Evolutionary conservation across 768 basidiomycete genomes (phyloP), one percentile per base, ranked within the genome.

Genomic region (Boletellus ananas): DNA sequence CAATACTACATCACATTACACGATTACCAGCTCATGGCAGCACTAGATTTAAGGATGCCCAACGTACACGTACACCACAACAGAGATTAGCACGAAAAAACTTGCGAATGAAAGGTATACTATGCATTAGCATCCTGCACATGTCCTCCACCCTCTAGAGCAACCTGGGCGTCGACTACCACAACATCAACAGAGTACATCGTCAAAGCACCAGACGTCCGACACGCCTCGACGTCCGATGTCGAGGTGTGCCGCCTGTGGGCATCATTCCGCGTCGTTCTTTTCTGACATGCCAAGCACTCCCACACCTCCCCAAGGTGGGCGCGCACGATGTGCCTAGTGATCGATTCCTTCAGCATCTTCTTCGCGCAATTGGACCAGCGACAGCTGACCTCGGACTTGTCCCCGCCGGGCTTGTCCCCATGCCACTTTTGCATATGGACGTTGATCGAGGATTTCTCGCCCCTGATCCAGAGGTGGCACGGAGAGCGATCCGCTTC

Each of bases 281-380:
- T 41, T 18, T 63, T 54, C 23, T 51, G 36, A 2, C 62, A 66
- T 0, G 43, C 43, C 25, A 8, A 25, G n/a, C 61, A 60, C 12
- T 45, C n/a, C 54, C 47, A 57, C 25, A 45, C 47, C 43, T 61
- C 50, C 10, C 29, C 49, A 0, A 64, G 44, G 18, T 66, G 64
- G 6, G 46, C 16, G 5, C 43, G 36, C 0, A 57, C 38, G 0
- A 65, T 23, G 6, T 65, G 61, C 3, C 64, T 46, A 2, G 40
- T 21, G 5, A 64, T 41, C 17, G 58, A 64, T 27, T 64, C 64
- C 36, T 64, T 66, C 6, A 50, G 29, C 58, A 66, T 66, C 2
- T 6, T 35, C 41, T 43, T 43, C 1, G 29, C 37, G 14, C 62
- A 66, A n/a, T 12, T 21, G 0, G 45, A 36, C 60, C 59, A 60